Percentiles rank a stretch among this genome's conserved stretches.
Evolutionary conservation across 129 eudicot species (phyloP).

Genomic region (Pittosporum tobira): DNA sequence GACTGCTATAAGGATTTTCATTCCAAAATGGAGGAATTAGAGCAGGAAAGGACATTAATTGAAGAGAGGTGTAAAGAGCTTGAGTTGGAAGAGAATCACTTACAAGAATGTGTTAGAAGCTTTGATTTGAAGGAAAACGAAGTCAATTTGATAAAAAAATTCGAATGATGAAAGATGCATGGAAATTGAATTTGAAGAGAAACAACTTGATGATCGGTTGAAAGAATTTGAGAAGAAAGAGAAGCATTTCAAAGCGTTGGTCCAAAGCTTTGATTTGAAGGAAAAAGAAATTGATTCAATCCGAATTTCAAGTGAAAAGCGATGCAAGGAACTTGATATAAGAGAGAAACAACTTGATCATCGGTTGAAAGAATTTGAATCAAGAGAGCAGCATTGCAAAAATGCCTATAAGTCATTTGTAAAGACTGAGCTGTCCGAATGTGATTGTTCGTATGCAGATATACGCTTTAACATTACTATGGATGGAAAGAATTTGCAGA

Average conservation of each 20-base stretch:
- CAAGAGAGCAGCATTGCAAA: slow-evolving; percentile 3
- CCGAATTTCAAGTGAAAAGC: background rate
- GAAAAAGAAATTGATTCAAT: slow-evolving; percentile 15
- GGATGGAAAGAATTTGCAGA: slow-evolving; percentile 19
- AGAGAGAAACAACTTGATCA: too few species aligned
- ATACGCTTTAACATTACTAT: slow-evolving; percentile 3
- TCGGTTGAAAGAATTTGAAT: slow-evolving; percentile 10
- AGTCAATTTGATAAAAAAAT: background rate
- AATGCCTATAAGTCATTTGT: background rate
- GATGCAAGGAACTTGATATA: too few species aligned
- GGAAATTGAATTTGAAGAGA: background rate
- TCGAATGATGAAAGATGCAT: background rate
- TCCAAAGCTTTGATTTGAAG: background rate
- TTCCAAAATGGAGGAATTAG: too few species aligned
- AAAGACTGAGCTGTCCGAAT: background rate
- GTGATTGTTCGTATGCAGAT: slow-evolving; percentile 1
- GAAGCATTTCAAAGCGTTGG: background rate
- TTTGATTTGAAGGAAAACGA: slow-evolving; percentile 2
- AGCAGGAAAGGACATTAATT: too few species aligned
- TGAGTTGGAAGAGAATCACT: background rate
- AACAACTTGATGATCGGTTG: background rate
- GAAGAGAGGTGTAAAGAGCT: background rate
- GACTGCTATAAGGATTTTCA: too few species aligned
- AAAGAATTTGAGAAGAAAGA: background rate
- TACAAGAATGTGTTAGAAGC: background rate